A percentile compares a stretch with the other conserved stretches of the same genome.
These are phyloP conservation scores for Candida frijolesensis DNA, from an alignment of 1,139 yeast species.

Conservation along the genomic window DNA sequence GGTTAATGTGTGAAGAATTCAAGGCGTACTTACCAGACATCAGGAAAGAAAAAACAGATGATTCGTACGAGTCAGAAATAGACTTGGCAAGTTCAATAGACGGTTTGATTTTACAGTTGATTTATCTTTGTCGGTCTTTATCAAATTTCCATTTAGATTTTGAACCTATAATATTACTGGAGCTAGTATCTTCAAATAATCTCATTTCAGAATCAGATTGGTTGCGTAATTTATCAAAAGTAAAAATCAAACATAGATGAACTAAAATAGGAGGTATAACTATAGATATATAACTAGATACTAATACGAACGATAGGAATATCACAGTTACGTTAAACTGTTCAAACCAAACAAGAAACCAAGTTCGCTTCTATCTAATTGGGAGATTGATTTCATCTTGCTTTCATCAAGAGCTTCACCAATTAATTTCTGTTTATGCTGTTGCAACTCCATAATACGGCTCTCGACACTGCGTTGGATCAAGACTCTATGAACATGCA, in stretches of 20 bases:
- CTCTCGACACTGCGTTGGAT: constrained; percentile 77
- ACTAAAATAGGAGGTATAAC: constrained; percentile 10
- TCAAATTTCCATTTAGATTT: constrained; percentile 73
- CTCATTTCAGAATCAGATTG: constrained; percentile 38
- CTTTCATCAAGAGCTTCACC: constrained; percentile 77
- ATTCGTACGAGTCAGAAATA: constrained; percentile 24
- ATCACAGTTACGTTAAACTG: constrained; percentile 15
- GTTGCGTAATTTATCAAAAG: constrained; percentile 38
- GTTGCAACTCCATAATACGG: constrained; percentile 77
- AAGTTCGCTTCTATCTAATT: constrained; percentile 69
- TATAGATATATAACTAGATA: neutral
- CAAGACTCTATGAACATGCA: constrained; percentile 70
- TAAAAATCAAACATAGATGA: constrained; percentile 32
- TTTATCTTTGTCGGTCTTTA: constrained; percentile 76
- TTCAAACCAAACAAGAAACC: constrained; percentile 79
- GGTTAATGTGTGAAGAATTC: constrained; percentile 29
- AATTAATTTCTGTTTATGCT: constrained; percentile 71
- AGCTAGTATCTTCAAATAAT: constrained; percentile 29
- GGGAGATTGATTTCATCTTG: constrained; percentile 64
- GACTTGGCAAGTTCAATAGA: constrained; percentile 51
- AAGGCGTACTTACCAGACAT: constrained; percentile 26
- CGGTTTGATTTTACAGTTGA: constrained; percentile 68
- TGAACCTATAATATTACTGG: constrained; percentile 46
- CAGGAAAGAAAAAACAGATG: constrained; percentile 14
- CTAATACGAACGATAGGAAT: constrained; percentile 1